Conservation (phyloP, 2,329 filamentous ascomycete species). For the Fusarium mundagurra region DNA sequence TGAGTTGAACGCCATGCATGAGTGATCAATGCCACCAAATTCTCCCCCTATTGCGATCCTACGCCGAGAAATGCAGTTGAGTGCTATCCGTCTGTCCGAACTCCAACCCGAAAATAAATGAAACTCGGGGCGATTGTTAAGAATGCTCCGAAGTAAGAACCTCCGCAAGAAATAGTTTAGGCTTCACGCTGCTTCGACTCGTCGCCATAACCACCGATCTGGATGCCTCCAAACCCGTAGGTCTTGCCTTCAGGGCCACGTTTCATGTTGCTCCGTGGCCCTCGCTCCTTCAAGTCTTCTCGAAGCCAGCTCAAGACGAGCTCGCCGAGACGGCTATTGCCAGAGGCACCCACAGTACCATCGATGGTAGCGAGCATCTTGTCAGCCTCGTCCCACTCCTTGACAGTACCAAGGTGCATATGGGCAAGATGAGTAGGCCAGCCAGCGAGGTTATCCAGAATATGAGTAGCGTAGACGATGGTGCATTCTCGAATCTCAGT, state of each 20-base stretch:
- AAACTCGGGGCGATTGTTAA: constrained; percentile 35
- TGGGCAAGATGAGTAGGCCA: constrained; percentile 98
- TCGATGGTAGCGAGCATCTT: constrained; percentile 69
- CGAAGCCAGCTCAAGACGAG: constrained; percentile 89
- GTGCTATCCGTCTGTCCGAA: constrained; percentile 35
- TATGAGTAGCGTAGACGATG: constrained; percentile 97
- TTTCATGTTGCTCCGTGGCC: constrained; percentile 72
- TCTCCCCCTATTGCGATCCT: constrained; percentile 3
- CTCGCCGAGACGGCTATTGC: constrained; percentile 87
- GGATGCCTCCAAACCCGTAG: constrained; percentile 62
- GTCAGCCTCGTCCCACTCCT: constrained; percentile 83
- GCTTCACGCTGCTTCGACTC: constrained; percentile 55
- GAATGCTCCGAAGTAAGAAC: constrained; percentile 16
- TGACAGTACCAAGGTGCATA: constrained; percentile 89
- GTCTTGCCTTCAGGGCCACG: constrained; percentile 71
- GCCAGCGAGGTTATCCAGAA: constrained; percentile 90
- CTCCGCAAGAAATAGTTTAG: constrained; percentile 20
- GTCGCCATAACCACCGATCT: constrained; percentile 66
- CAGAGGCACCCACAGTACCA: constrained; percentile 53
- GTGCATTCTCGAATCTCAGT: constrained; percentile 85
- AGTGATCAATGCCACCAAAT: neutral
- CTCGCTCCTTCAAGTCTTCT: constrained; percentile 80
- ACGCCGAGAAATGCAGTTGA: constrained; percentile 47
- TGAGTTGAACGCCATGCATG: constrained; percentile 37
- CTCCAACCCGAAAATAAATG: constrained; percentile 13